These are phyloP conservation scores for Cnidoscolus chayamansa DNA, from an alignment of 441 rosid genomes.

Conservation along the genomic window DNA sequence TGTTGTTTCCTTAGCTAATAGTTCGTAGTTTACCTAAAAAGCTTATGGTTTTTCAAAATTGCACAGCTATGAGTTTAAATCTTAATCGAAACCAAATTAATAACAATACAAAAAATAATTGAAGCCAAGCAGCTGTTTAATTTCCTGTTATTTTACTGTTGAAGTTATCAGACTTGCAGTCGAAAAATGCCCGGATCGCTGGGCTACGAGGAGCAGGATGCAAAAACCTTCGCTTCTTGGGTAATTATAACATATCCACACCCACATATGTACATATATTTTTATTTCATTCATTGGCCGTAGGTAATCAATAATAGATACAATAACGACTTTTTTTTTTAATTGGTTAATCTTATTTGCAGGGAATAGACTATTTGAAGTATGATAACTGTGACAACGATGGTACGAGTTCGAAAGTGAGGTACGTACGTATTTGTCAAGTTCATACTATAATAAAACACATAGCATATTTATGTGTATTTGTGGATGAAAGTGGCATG, in stretches of 20 bases:
- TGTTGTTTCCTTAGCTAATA: too few species aligned
- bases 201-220: constrained; percentile 59
- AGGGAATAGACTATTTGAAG: constrained; percentile 61
- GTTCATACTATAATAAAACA: background rate
- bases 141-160: background rate
- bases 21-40: too few species aligned
- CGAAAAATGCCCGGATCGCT: constrained; percentile 58
- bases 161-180: constrained; percentile 50
- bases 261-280: too few species aligned
- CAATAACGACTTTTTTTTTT: too few species aligned
- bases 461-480: too few species aligned
- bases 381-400: constrained; percentile 49
- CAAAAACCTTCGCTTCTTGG: constrained; percentile 59
- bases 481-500: too few species aligned
- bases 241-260: constrained; percentile 19
- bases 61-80: too few species aligned
- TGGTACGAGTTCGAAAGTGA: constrained; percentile 42
- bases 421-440: background rate
- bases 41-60: too few species aligned
- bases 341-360: background rate
- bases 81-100: too few species aligned
- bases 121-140: background rate
- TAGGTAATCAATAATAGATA: too few species aligned
- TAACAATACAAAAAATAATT: too few species aligned
- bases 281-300: too few species aligned